Evolutionary conservation across 345 rosid species (phyloP).

Genomic region (Excoecaria cochinchinensis): DNA sequence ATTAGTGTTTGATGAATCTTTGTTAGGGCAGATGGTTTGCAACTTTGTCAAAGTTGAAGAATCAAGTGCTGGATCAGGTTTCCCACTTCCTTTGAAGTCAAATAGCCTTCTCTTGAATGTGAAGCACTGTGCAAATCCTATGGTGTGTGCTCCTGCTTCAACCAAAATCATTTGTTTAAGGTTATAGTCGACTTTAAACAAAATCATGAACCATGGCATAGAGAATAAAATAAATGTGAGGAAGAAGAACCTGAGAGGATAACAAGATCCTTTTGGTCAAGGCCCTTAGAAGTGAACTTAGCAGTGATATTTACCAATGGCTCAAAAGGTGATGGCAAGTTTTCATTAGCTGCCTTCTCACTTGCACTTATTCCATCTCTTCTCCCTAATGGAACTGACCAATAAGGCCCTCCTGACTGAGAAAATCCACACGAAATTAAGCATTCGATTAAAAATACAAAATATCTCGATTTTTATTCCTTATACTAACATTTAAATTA

Average conservation of each 20-base stretch:
- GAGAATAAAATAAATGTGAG: background rate
- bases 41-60: constrained; percentile 32
- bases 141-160: constrained; percentile 70
- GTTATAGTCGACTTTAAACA: too few relatives aligned
- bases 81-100: constrained; percentile 67
- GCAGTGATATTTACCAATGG: constrained; percentile 59
- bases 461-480: too few relatives aligned
- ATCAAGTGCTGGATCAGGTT: constrained; percentile 67
- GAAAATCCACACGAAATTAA: too few relatives aligned
- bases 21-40: constrained; percentile 55
- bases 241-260: constrained; percentile 66
- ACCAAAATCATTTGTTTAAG: too few relatives aligned
- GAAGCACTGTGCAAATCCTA: constrained; percentile 89
- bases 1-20: constrained; percentile 48
- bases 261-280: constrained; percentile 77
- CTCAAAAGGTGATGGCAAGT: constrained; percentile 75
- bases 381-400: constrained; percentile 64
- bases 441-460: too few relatives aligned
- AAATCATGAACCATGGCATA: too few relatives aligned
- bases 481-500: too few relatives aligned
- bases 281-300: constrained; percentile 68
- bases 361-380: constrained; percentile 69
- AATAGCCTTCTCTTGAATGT: constrained; percentile 74
- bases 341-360: constrained; percentile 58
- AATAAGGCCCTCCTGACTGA: constrained; percentile 74